phyloP scores from a whole-genome alignment of 345 rosid genomes.

The Crucihimalaya himalaica region DNA sequence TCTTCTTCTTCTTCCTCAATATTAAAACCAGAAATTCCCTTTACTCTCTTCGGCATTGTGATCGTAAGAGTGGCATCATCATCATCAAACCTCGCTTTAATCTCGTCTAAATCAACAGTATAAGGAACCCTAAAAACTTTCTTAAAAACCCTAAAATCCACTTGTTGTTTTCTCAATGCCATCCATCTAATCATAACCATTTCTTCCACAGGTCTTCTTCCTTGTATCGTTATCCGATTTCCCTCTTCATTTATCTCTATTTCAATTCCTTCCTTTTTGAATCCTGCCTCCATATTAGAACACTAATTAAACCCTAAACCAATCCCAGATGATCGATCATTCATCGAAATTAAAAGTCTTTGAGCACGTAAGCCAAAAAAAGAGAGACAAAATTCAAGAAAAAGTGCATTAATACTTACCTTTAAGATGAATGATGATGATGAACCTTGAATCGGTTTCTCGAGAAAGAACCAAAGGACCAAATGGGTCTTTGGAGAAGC shows the following conservation, averaged over 20 bases:
- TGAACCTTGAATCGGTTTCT: conserved; percentile 73
- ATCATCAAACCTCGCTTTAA: conserved; percentile 66
- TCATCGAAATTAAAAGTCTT: neutral
- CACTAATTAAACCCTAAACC: conserved; percentile 20
- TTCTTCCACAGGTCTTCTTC: conserved; percentile 71
- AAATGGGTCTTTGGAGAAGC: conserved; percentile 50
- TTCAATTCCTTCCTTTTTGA: conserved; percentile 54
- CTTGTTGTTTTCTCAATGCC: conserved; percentile 60
- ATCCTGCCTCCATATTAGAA: conserved; percentile 50
- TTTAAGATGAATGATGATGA: conserved; percentile 69
- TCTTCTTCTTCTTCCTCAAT: conserved; percentile 54
- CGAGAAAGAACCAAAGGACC: conserved; percentile 63
- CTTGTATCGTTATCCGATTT: conserved; percentile 49
- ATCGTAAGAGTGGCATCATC: conserved; percentile 56
- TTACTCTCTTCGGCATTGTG: conserved; percentile 63
- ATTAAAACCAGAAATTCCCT: conserved; percentile 52
- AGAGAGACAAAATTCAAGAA: neutral
- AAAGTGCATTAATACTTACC: conserved; percentile 39
- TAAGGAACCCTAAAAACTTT: conserved; percentile 67
- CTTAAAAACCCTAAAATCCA: conserved; percentile 54
- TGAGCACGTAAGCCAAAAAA: neutral
- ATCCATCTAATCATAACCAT: conserved; percentile 66
- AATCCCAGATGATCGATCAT: too few relatives aligned
- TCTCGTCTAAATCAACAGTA: conserved; percentile 55
- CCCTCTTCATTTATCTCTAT: conserved; percentile 77